phyloP scores from a whole-genome alignment of 2,329 filamentous ascomycete species.

The Ceratocystis variospora region DNA sequence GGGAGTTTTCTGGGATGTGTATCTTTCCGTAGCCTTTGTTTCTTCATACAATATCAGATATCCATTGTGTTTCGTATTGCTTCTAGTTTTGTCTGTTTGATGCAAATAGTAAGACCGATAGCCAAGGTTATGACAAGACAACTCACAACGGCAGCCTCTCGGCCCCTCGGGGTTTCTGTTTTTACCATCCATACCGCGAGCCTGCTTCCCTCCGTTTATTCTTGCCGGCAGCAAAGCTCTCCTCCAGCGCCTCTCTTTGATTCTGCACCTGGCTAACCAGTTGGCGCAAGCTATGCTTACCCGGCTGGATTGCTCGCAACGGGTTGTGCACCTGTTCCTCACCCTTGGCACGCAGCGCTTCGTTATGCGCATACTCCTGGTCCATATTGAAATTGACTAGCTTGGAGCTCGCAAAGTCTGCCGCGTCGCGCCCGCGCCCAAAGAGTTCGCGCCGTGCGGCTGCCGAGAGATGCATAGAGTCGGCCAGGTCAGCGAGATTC shows the following conservation, averaged over 20 bases:
- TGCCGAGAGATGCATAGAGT: constrained; percentile 64
- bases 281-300: constrained; percentile 76
- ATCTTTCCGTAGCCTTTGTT: not conserved
- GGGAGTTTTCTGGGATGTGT: constrained; percentile 6
- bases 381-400: constrained; percentile 84
- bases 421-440: constrained; percentile 46
- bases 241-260: constrained; percentile 78
- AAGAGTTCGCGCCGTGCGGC: constrained; percentile 72
- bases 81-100: not conserved
- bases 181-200: constrained; percentile 65
- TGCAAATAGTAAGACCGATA: not conserved
- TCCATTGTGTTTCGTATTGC: constrained; percentile 8
- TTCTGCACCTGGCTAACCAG: constrained; percentile 69
- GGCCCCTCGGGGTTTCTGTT: not conserved
- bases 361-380: constrained; percentile 73
- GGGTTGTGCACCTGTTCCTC: constrained; percentile 61
- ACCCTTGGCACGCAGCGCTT: constrained; percentile 55
- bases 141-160: not conserved
- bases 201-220: constrained; percentile 71
- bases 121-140: not conserved
- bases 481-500: constrained; percentile 40
- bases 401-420: constrained; percentile 38
- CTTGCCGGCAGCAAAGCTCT: constrained; percentile 73
- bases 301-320: constrained; percentile 66
- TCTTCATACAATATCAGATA: constrained; percentile 16